Base-by-base conservation (phyloP, 495 filamentous ascomycete species). In the Hyaloscypha hepaticicola region DNA sequence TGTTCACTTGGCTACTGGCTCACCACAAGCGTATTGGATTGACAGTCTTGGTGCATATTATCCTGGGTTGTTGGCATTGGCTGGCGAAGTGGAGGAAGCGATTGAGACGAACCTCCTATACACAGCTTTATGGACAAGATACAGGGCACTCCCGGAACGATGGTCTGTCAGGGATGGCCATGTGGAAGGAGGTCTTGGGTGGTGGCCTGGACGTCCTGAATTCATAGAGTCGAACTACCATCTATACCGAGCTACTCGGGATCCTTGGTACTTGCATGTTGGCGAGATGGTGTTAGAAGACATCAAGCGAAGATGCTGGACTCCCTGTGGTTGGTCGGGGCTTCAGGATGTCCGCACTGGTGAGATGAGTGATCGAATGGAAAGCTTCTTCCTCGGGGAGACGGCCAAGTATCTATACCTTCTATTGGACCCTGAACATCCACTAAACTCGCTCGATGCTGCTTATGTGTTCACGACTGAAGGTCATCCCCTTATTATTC, bases 351-450 rank as follows among this genome's bases (percentile, higher is more conserved):
- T 99, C 11, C 80, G 88, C 31, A 92, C 83, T 49, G 96, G 94
- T 0, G 90, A 97, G 74, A 87, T 89, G 72, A 93, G 84, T 70
- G 95, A 99, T 72, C 88, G 95, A 21, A 99, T 99, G 95, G 95
- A 99, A 78, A 98, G 95, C 75, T 99, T 99, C 79, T 98, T 97
- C 74, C 81, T 98, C 1, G 93, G 96, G 3, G 95, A 99, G 76
- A 99, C 95, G 0, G 87, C 90, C 60, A 97, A 97, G 75, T 99
- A 99, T 75, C 78, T 99, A 59, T 96, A 92, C 66, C 78, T 99
- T 45, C 83, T 98, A 1, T 98, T 94, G 75, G 90, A 95, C 57
- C 81, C 85, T 34, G 82, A 86, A 19, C 95, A 98, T 77, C 95
- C 95, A 1, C 73, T 98, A 27, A 97, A 98, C 78, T 85, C 83